Base-by-base conservation (phyloP, 75 land plant species). In the Cryptomeria japonica region DNA sequence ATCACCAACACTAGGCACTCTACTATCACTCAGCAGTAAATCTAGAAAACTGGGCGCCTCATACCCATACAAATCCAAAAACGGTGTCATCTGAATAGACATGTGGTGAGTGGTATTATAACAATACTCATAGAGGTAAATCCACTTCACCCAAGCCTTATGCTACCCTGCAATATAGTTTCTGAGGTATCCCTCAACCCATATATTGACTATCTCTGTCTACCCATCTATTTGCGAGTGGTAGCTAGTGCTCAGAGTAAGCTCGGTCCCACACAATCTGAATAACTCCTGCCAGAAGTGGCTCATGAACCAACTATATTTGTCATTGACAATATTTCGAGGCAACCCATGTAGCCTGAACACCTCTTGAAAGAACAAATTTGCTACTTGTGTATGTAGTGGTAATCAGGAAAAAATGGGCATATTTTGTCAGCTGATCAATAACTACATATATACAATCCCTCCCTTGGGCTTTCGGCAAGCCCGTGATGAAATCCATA, bases 401-500 rank as follows among this genome's bases (percentile, higher is more conserved):
- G 38, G 53, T 70, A 14, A 86, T 12, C 10, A 46, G 18, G 39
- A 64, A 68, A 28, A 86, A 86, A 28, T 86, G 87, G 42, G 64
- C 76, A 39, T 70, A 86, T 78, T 86, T 86, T 8, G 44, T 68
- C 36, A 86, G 44, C 38, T 8, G 36, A 5, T 86, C 87, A 7
- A 70, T n/a, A 11, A 86, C 73, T 76, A 86, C 75, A 32, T 55
- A 68, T 12, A 68, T 86, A 3, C 39, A 44, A 13, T 36, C 70
- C 5, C 73, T 1, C 14, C 82, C 72, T 5, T n/a, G 56, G 8
- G 87, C 46, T 16, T 61, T 72, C 0, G 89, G 73, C 34, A 85
- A 55, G 36, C 86, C 89, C 10, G 5, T 34, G 51, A 88, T 72
- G n/a, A 88, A 88, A 68, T 88, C 89, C 89, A 88, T 88, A 1